Evolutionary conservation across 352 stramenopile genomes (phyloP), one percentile per base, ranked within the genome.

Genomic region (Globisporangium parvum): DNA sequence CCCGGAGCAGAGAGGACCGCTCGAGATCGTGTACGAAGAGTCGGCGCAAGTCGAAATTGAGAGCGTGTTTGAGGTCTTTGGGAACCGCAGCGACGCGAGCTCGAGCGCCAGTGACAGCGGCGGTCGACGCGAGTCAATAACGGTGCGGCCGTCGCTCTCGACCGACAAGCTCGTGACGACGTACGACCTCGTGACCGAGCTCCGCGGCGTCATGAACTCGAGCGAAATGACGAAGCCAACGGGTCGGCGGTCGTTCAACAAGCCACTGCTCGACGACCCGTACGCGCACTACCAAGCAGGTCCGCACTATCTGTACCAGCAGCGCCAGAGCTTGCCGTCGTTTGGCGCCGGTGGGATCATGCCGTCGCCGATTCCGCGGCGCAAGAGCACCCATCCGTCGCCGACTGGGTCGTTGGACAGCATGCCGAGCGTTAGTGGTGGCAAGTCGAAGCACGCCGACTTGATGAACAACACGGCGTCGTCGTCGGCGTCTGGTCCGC

Each of bases 161-260:
- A 37, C 20, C 9, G 28, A 14, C 10, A 40, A 24, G 44, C 39
- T 48, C 64, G 28, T 18, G 9, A 24, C 48, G 6, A 40, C 28
- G 31, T 21, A 79, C 73, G 3, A 86, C 28, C 69, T 87, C 39
- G 66, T 91, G 1, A 68, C 65, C 1, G 73, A 72, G 54, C 53
- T 91, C 10, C 75, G 69, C 33, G 80, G 80, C 18, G 75, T 91
- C 6, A 91, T 91, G 80, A 86, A 86, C 58, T 87, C 80, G 18
- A 85, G 71, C 20, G 80, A 91, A 45, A 61, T 87, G 8, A 77
- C 73, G 2, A 76, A 72, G 17, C 70, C 74, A 15, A 55, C 50
- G 1, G 70, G 73, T 33, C 47, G 59, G 37, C 50, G 51, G 21
- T 61, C 55, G 47, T 51, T 52, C 40, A 55, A 47, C 17, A 56